Evolutionary conservation across 2,329 filamentous ascomycete species (phyloP).

Genomic region (Calonectria ilicicola): DNA sequence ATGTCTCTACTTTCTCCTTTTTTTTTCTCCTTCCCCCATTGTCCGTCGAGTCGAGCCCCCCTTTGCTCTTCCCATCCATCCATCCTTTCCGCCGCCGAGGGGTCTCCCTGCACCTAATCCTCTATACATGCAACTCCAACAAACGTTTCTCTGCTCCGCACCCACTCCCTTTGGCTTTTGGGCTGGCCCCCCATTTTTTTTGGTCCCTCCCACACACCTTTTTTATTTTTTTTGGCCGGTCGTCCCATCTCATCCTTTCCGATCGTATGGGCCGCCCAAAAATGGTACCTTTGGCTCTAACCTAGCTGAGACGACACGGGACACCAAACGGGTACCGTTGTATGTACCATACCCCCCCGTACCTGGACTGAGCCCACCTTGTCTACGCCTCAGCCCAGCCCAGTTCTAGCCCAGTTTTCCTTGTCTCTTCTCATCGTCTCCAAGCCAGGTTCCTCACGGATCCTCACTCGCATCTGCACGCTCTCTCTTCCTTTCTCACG

Average conservation of each 20-base stretch:
- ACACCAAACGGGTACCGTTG: conserved; percentile 17
- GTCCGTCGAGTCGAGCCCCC: background rate
- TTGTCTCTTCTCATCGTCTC: conserved; percentile 3
- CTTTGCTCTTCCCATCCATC: background rate
- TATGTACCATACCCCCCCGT: conserved; percentile 18
- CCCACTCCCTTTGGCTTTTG: conserved; percentile 1
- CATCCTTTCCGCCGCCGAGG: background rate
- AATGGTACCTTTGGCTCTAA: conserved; percentile 15
- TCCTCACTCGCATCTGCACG: conserved; percentile 10
- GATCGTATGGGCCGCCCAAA: conserved; percentile 15
- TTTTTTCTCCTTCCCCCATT: background rate
- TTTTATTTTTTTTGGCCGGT: background rate
- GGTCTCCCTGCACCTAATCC: background rate
- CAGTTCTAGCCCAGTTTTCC: conserved; percentile 10
- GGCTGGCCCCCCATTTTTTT: background rate
- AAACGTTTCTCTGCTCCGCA: background rate
- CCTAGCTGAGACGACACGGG: conserved; percentile 7
- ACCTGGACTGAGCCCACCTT: conserved; percentile 16
- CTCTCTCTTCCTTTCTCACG: conserved; percentile 2
- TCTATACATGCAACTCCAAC: conserved; percentile 7
- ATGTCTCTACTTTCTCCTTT: background rate
- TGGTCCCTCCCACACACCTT: background rate
- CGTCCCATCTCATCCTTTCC: conserved; percentile 16
- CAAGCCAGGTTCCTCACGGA: background rate
- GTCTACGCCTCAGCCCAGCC: conserved; percentile 14